Conservation (phyloP, 2,329 filamentous ascomycete species). For the Beauveria pseudobassiana region DNA sequence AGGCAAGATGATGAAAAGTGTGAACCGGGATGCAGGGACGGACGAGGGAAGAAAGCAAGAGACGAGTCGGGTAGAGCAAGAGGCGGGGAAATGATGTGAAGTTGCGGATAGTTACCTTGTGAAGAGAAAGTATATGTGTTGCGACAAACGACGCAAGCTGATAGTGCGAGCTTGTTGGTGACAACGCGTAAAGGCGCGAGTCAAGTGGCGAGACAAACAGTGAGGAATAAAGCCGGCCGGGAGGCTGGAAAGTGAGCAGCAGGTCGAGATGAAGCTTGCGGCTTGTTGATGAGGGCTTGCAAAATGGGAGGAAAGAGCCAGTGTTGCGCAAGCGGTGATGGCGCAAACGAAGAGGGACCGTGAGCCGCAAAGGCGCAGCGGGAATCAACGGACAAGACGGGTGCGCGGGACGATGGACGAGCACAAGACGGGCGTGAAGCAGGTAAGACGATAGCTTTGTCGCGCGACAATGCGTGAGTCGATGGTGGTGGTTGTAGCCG, state of each 20-base stretch:
- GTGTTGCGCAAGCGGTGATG: neutral
- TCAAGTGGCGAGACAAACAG: neutral
- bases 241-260: neutral
- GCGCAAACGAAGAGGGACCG: neutral
- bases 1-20: neutral
- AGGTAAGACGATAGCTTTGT: neutral
- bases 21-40: neutral
- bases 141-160: conserved; percentile 7
- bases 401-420: neutral
- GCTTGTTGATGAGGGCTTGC: neutral
- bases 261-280: neutral
- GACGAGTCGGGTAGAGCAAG: neutral
- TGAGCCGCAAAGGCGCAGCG: conserved; percentile 1
- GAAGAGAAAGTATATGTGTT: neutral
- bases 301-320: neutral
- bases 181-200: conserved; percentile 6
- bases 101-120: conserved; percentile 5
- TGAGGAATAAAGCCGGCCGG: neutral
- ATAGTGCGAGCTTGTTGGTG: conserved; percentile 1
- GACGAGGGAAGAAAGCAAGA: neutral
- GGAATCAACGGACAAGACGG: neutral
- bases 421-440: neutral
- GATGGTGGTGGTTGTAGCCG: neutral
- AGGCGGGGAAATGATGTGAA: neutral
- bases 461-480: neutral